Base-by-base conservation (phyloP, 2,329 filamentous ascomycete genomes). In the Plenodomus biglobosus region DNA sequence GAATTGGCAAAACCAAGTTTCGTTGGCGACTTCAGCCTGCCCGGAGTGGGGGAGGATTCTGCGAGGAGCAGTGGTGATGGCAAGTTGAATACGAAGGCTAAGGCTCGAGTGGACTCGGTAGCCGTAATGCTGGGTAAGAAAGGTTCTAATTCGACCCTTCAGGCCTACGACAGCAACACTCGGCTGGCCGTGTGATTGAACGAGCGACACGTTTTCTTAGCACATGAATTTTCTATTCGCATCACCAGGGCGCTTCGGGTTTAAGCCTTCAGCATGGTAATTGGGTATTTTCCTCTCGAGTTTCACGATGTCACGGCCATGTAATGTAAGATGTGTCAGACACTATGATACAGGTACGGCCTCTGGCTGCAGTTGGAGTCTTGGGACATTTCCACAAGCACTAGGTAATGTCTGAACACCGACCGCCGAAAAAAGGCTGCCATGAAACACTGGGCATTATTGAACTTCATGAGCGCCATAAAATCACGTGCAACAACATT, bases 1-100 rank as follows among this genome's bases (percentile, higher is more conserved):
- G 42, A 58, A 17, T 30, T 59, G 18, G 56, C 53, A 3, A 46
- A 41, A 11, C 60, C 60, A 15, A 63, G 57, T 8, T 65, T 55
- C 34, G 57, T 62, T n/a, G 55, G 50, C 7, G 37, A 43, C 2
- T 37, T 56, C 40, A 56, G 46, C 8, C 15, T 56, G 1, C 44
- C 48, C 5, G 34, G 35, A 6, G 32, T 52, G 35, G 39, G 35
- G 19, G 42, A 46, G 8, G 40, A 57, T 3, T 6, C 2, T 8
- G 52, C 58, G 13, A 48, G 48, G 2, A 40, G 27, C 10, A 43
- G 40, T 19, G 53, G 52, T 38, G 48, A 42, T 15, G 48, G 55
- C 21, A 46, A 20, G 3, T 48, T 32, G 46, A 3, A 43, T n/a
- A 13, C 38, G 1, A 59, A 61, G 19, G 39, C 27, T 4, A 42